phyloP scores from a whole-genome alignment of 768 basidiomycete species.

The Russula abietina region DNA sequence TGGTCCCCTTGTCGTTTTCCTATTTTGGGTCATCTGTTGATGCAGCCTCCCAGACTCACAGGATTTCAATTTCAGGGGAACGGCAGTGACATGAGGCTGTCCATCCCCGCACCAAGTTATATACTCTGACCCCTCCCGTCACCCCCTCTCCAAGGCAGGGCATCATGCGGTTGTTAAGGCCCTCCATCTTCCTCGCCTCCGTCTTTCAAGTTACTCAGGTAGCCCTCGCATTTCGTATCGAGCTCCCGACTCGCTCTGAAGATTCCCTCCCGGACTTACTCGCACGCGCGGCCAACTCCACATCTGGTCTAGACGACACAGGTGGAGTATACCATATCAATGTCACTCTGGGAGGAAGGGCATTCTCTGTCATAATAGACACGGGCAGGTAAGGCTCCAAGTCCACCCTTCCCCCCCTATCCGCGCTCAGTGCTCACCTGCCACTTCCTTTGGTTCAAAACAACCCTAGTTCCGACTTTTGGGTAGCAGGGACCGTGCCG shows the following conservation, averaged over 20 bases:
- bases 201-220: neutral
- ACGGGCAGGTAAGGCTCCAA: conserved; percentile 38
- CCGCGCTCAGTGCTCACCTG: neutral
- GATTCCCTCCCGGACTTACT: neutral
- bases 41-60: too few species aligned
- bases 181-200: neutral
- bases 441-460: neutral
- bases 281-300: neutral
- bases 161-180: neutral
- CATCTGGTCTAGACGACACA: neutral
- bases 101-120: too few species aligned
- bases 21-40: too few species aligned
- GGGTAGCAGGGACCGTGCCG: conserved; percentile 45
- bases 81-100: too few species aligned
- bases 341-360: conserved; percentile 34
- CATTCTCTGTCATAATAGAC: conserved; percentile 36
- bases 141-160: neutral
- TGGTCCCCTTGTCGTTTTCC: too few species aligned
- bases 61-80: too few species aligned
- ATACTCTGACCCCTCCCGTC: neutral
- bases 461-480: conserved; percentile 51
- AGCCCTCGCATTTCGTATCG: neutral
- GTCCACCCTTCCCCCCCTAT: neutral
- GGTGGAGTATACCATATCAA: conserved; percentile 24
- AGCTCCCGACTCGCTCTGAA: conserved; percentile 7